A percentile compares a stretch with the other conserved stretches of the same genome.
Conservation (phyloP, 371 early-diverging fungal genomes). For the Catenaria anguillulae region DNA sequence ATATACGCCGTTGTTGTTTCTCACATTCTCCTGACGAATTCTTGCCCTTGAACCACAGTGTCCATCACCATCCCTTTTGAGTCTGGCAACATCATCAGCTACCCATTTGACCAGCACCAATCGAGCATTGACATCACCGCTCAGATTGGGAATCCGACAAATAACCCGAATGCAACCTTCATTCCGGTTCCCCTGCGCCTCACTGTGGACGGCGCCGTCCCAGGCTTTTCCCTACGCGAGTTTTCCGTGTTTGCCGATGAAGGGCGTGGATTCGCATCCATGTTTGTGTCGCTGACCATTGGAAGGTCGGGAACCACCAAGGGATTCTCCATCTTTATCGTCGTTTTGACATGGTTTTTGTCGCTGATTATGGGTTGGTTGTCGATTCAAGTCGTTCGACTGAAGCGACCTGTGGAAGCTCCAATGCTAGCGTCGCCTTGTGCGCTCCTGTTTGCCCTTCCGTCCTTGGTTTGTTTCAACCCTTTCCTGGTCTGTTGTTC, state of each 20-base stretch:
- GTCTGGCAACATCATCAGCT: neutral
- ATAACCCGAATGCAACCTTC: too few species aligned
- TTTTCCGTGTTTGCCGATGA: neutral
- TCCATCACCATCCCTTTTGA: neutral
- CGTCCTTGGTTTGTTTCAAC: neutral
- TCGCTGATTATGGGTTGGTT: conserved; percentile 4
- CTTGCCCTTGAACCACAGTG: too few species aligned
- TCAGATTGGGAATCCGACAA: neutral
- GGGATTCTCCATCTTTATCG: neutral
- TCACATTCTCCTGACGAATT: neutral
- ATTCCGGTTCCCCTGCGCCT: neutral
- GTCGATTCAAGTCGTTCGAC: neutral
- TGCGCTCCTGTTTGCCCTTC: conserved; percentile 8
- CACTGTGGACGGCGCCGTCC: neutral
- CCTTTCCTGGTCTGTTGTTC: neutral
- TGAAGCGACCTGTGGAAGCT: neutral
- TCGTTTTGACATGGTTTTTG: neutral
- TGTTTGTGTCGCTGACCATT: neutral
- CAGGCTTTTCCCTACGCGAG: neutral
- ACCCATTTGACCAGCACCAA: neutral
- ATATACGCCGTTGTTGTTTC: neutral
- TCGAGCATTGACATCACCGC: neutral
- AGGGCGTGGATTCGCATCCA: neutral
- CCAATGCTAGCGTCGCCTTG: neutral
- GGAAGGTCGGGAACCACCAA: neutral